Evolutionary conservation across 2,329 filamentous ascomycete genomes (phyloP), one percentile per base, ranked within the genome.

Genomic region (Cadophora sp.): DNA sequence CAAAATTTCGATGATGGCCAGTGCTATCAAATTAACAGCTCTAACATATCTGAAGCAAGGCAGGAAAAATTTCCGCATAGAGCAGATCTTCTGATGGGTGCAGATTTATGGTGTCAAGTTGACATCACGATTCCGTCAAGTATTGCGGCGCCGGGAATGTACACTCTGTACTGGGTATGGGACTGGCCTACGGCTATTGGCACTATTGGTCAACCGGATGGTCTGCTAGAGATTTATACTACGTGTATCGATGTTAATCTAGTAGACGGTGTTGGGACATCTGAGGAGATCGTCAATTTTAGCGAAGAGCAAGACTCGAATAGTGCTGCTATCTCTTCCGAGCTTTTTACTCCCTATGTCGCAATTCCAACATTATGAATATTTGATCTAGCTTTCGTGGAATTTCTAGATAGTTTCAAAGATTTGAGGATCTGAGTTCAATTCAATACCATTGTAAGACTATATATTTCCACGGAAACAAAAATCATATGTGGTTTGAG

Each of bases 101-200:
- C 51, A 56, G 51, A 56, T 56, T 31, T 56, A 56, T 56, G 51
- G 51, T 98, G 96, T 81, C 94, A 97, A 80, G 90, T 89, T 46
- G 90, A 96, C 76, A 82, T 97, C 58, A 84, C 89, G 75, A 83
- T 99, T 16, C 96, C 96, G 0, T 77, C 83, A 7, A 86, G 91
- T 73, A 82, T 88, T 59, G 79, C 85, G 19, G 79, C 83, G 11
- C 88, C 89, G 53, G 86, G 89, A 40, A 85, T 85, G 31, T 92
- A 94, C 78, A 95, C 93, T 4, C 81, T 97, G 62, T 97, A 97
- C 83, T 98, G 95, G 95, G 90, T 97, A 56, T 98, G 95, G 96
- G 91, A 97, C 79, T 99, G 94, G 93, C 90, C 91, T 2, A 90
- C 88, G 16, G 83, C 88, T 77, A 80, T 81, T 74, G 74, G 8